These are phyloP conservation scores for Avena sativa DNA, from an alignment of 176 grass and related monocot genomes.

Conservation along the genomic window DNA sequence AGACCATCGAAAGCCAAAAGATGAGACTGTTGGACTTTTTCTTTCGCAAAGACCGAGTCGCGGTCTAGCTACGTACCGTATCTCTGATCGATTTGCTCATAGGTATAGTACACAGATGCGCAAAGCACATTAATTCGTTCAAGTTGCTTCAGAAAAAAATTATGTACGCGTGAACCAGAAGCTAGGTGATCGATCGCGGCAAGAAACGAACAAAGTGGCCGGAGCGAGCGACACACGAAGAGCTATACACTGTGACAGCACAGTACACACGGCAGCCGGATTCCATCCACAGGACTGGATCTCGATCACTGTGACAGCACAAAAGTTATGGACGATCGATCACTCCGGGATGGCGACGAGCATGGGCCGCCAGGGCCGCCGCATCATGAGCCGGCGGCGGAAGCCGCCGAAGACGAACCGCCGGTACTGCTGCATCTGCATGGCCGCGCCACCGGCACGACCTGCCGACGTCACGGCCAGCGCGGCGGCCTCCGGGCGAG, in stretches of 20 bases:
- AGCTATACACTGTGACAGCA: slow-evolving; percentile 26
- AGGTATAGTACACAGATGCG: neutral
- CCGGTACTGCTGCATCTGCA: slow-evolving; percentile 42
- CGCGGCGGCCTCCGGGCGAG: neutral
- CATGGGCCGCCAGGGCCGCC: slow-evolving; percentile 71
- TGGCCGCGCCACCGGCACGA: neutral
- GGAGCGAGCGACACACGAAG: slow-evolving; percentile 5
- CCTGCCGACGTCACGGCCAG: neutral
- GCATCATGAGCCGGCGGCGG: slow-evolving; percentile 62
- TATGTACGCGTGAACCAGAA: neutral
- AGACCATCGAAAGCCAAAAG: slow-evolving; percentile 16
- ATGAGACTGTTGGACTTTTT: neutral
- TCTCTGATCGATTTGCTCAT: neutral
- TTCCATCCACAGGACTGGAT: neutral
- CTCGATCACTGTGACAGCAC: no score
- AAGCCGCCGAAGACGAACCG: slow-evolving; percentile 66
- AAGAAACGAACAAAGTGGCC: slow-evolving; percentile 38
- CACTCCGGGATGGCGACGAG: slow-evolving; percentile 94
- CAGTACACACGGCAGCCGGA: neutral
- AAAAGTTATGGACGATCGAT: neutral
- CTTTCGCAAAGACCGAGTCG: slow-evolving; percentile 33
- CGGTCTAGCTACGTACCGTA: neutral
- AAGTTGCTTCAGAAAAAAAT: neutral
- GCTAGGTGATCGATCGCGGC: neutral
- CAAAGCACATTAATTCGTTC: neutral